These are phyloP conservation scores for Ophiostoma novo-ulmi DNA, from an alignment of 2,329 filamentous ascomycete genomes.

Conservation along the genomic window DNA sequence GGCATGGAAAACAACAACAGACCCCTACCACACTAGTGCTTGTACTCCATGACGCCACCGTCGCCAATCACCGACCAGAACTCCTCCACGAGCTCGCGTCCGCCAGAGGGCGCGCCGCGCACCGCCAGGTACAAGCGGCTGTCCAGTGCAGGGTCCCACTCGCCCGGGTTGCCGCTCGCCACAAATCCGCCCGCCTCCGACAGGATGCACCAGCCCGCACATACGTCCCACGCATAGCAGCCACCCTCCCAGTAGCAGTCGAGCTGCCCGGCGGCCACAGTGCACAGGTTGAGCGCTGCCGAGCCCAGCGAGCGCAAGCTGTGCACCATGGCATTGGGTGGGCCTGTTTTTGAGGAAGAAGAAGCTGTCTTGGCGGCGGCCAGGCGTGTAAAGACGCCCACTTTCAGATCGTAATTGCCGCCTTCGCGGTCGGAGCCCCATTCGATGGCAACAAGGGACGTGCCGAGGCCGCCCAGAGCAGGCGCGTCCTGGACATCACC, in stretches of 20 bases:
- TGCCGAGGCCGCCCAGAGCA: conserved; percentile 55
- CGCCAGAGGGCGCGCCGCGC: conserved; percentile 53
- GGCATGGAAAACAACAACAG: too few species aligned
- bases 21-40: conserved; percentile 28
- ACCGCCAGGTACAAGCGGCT: conserved; percentile 59
- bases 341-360: neutral
- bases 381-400: conserved; percentile 58
- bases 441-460: conserved; percentile 63
- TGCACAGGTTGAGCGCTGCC: conserved; percentile 70
- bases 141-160: conserved; percentile 60
- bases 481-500: conserved; percentile 43
- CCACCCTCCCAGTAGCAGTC: conserved; percentile 80
- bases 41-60: conserved; percentile 42
- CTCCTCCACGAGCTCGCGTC: conserved; percentile 59
- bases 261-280: conserved; percentile 63
- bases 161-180: conserved; percentile 66
- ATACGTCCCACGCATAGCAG: conserved; percentile 82
- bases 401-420: conserved; percentile 65
- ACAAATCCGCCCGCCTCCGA: conserved; percentile 68
- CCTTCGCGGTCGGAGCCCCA: conserved; percentile 67
- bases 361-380: conserved; percentile 37
- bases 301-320: conserved; percentile 64
- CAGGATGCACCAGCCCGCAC: conserved; percentile 73
- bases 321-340: conserved; percentile 70
- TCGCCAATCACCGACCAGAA: conserved; percentile 59